phyloP scores from a whole-genome alignment of 2,329 filamentous ascomycete species.

The Aspergillus fijiensis region DNA sequence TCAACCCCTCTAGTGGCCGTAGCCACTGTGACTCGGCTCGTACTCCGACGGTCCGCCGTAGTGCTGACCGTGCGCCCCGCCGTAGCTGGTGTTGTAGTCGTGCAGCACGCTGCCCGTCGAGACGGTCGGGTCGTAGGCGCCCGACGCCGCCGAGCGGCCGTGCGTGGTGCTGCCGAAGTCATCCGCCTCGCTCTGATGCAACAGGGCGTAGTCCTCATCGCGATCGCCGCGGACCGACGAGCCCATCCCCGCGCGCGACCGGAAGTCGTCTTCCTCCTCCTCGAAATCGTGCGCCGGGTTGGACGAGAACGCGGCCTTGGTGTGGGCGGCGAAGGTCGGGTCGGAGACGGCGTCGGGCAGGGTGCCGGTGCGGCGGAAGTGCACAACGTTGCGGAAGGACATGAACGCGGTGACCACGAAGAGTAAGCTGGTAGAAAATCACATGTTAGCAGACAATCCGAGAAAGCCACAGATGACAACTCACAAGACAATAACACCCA shows the following conservation, averaged over 20 bases:
- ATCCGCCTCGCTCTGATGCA: constrained; percentile 49
- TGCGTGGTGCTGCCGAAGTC: constrained; percentile 37
- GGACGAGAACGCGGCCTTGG: constrained; percentile 49
- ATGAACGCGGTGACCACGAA: constrained; percentile 55
- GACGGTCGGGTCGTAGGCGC: constrained; percentile 42
- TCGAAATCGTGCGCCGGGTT: constrained; percentile 48
- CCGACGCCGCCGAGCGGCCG: constrained; percentile 38
- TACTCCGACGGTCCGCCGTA: constrained; percentile 27
- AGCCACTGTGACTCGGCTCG: constrained; percentile 24
- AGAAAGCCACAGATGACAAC: constrained; percentile 19
- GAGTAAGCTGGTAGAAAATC: constrained; percentile 45
- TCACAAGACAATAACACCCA: constrained; percentile 59
- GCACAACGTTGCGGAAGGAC: constrained; percentile 55
- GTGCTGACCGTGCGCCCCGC: constrained; percentile 40
- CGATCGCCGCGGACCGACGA: constrained; percentile 42
- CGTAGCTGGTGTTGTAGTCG: constrained; percentile 45
- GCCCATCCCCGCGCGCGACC: constrained; percentile 41
- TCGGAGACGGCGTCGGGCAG: constrained; percentile 49
- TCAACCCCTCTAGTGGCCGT: constrained; percentile 21
- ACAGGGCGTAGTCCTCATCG: constrained; percentile 53
- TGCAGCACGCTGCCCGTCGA: constrained; percentile 36
- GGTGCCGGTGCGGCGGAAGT: constrained; percentile 58
- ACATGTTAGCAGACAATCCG: background rate
- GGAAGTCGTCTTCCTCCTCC: constrained; percentile 47
- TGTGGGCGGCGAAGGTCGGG: constrained; percentile 51